Evolutionary conservation across 2,329 filamentous ascomycete species (phyloP).

Genomic region (Aspergillus sp.): DNA sequence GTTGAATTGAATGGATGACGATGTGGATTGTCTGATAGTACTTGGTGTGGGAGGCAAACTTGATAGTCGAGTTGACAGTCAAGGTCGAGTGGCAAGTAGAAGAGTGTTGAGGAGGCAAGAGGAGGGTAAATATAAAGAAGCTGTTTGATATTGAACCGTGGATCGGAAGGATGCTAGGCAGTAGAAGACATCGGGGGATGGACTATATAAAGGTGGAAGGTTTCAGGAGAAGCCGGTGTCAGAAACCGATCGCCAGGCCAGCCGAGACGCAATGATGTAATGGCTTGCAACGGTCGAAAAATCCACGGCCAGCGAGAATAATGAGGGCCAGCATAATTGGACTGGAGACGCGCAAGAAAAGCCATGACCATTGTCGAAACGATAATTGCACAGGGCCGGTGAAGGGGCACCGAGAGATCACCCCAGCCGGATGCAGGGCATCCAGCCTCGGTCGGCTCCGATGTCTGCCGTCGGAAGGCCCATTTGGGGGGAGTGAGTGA

Average conservation of each 20-base stretch:
- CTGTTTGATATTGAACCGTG: slow-evolving; percentile 16
- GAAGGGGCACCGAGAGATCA: slow-evolving; percentile 25
- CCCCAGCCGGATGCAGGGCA: slow-evolving; percentile 27
- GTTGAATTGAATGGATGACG: background rate
- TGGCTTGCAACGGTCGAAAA: slow-evolving; percentile 5
- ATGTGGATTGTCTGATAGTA: background rate
- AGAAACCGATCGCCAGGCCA: slow-evolving; percentile 6
- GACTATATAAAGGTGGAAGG: slow-evolving; percentile 16
- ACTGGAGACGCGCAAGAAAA: background rate
- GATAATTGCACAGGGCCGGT: slow-evolving; percentile 17
- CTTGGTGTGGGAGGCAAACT: background rate
- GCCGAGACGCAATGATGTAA: slow-evolving; percentile 18
- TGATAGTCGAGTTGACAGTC: background rate
- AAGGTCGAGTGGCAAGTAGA: slow-evolving; percentile 2
- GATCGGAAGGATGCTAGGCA: slow-evolving; percentile 15
- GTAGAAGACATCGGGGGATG: slow-evolving; percentile 4
- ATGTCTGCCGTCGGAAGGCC: slow-evolving; percentile 11
- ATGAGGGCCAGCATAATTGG: background rate
- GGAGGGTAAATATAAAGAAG: slow-evolving; percentile 3
- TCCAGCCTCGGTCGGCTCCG: slow-evolving; percentile 29
- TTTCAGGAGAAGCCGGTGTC: slow-evolving; percentile 9
- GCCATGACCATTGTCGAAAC: slow-evolving; percentile 7
- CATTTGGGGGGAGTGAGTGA: background rate
- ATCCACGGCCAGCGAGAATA: background rate
- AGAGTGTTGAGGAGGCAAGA: background rate